phyloP scores from a whole-genome alignment of 75 land plant genomes.

The Pinus taeda region DNA sequence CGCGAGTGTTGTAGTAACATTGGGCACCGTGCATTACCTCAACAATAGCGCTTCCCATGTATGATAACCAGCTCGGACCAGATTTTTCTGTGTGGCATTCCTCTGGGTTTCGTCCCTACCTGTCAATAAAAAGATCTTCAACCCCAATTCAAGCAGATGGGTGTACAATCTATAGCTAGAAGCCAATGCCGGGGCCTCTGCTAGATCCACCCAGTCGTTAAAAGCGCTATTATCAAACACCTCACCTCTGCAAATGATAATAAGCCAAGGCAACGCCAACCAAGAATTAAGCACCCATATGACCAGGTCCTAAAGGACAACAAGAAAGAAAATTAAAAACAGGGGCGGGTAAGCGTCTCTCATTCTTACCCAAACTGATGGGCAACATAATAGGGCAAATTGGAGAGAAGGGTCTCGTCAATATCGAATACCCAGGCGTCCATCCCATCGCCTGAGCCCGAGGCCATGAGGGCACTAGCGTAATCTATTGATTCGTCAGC shows the following conservation, averaged over 20 bases:
- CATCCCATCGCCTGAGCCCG: slow-evolving; percentile 29
- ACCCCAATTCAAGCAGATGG: slow-evolving; percentile 38
- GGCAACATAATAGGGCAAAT: slow-evolving; percentile 53
- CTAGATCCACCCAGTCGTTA: slow-evolving; percentile 54
- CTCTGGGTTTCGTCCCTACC: slow-evolving; percentile 63
- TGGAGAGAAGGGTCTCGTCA: slow-evolving; percentile 84
- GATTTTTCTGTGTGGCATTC: slow-evolving; percentile 46
- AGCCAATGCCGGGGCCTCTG: slow-evolving; percentile 54
- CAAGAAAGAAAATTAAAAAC: not conserved
- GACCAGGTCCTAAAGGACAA: not conserved
- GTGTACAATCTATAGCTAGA: slow-evolving; percentile 49
- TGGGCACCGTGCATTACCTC: slow-evolving; percentile 9
- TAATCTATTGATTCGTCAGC: slow-evolving; percentile 27
- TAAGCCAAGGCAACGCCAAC: not conserved
- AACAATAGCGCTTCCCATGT: slow-evolving; percentile 66
- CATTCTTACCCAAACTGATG: slow-evolving; percentile 44
- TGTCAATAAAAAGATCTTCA: slow-evolving; percentile 59
- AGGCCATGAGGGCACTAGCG: slow-evolving; percentile 16
- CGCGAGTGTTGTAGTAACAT: not conserved
- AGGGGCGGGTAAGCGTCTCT: too few species aligned
- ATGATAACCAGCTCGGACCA: slow-evolving; percentile 48
- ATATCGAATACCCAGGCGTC: slow-evolving; percentile 85
- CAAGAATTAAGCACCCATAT: not conserved
- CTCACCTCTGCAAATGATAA: slow-evolving; percentile 31
- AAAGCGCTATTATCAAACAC: slow-evolving; percentile 37